Percentiles rank a stretch among this genome's conserved stretches.
Evolutionary conservation across 2,329 filamentous ascomycete genomes (phyloP).

Genomic region (Sclerotinia borealis): DNA sequence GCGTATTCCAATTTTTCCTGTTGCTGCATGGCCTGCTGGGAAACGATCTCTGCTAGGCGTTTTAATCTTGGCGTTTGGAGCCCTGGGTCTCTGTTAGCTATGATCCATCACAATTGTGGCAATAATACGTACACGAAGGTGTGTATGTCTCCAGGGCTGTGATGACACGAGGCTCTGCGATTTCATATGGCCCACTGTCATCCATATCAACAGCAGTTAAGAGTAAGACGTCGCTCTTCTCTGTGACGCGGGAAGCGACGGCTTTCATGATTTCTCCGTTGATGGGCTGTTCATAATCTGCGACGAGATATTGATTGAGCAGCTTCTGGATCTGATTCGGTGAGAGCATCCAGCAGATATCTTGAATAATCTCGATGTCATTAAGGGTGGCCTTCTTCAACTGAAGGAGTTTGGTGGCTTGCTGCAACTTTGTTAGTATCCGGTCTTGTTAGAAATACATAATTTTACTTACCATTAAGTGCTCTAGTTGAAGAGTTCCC

Average conservation of each 20-base stretch:
- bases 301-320: constrained; percentile 95
- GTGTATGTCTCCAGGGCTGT: constrained; percentile 97
- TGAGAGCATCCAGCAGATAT: constrained; percentile 99
- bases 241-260: constrained; percentile 90
- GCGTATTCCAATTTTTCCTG: constrained; percentile 73
- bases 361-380: constrained; percentile 99
- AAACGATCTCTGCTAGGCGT: constrained; percentile 96
- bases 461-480: constrained; percentile 70
- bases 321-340: constrained; percentile 99
- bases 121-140: constrained; percentile 71
- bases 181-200: constrained; percentile 96
- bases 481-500: constrained; percentile 92
- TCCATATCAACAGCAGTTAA: constrained; percentile 97
- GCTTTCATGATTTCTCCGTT: constrained; percentile 99
- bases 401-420: constrained; percentile 97
- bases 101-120: not conserved
- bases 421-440: constrained; percentile 43
- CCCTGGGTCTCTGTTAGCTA: constrained; percentile 50
- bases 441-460: constrained; percentile 19
- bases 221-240: constrained; percentile 95
- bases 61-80: constrained; percentile 93
- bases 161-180: constrained; percentile 92
- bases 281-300: constrained; percentile 98
- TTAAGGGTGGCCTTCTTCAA: constrained; percentile 98
- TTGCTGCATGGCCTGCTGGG: constrained; percentile 90